Evolutionary conservation across 202 grass and related monocot genomes (phyloP).

Genomic region (Sporobolus alterniflorus): DNA sequence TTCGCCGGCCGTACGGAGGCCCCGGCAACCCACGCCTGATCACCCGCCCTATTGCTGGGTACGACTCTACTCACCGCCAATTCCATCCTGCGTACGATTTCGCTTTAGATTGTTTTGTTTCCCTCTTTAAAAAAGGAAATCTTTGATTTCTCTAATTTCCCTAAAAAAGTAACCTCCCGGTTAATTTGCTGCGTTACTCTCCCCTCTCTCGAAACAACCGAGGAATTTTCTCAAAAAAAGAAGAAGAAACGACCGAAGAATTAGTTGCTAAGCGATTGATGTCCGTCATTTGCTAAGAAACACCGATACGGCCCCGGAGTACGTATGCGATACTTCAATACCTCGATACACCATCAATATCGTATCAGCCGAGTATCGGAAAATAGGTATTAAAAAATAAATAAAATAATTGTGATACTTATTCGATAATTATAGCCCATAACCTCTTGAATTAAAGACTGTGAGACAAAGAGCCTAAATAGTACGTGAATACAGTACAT

Average conservation of each 20-base stretch:
- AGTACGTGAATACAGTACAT: no score
- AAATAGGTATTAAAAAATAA: no score
- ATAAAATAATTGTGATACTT: no score
- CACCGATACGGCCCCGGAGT: no score
- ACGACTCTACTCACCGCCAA: slow-evolving; percentile 12
- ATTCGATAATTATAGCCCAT: no score
- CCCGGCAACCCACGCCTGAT: slow-evolving; percentile 53
- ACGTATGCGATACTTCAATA: no score
- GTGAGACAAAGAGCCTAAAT: no score
- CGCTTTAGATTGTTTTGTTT: neutral
- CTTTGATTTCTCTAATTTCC: neutral
- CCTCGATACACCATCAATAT: no score
- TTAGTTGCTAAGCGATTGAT: neutral
- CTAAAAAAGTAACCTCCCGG: neutral
- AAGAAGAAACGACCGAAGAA: neutral
- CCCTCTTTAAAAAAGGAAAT: neutral
- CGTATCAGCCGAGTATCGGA: no score
- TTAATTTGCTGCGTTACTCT: slow-evolving; percentile 6
- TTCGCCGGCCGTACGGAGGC: neutral
- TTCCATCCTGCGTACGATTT: neutral
- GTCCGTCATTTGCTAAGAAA: neutral
- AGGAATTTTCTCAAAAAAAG: no score
- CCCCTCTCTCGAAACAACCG: neutral
- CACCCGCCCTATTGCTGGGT: slow-evolving; percentile 52
- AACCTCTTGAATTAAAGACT: no score